Base-by-base conservation (phyloP, 2,329 filamentous ascomycete species). In the Karstenula rhodostoma region DNA sequence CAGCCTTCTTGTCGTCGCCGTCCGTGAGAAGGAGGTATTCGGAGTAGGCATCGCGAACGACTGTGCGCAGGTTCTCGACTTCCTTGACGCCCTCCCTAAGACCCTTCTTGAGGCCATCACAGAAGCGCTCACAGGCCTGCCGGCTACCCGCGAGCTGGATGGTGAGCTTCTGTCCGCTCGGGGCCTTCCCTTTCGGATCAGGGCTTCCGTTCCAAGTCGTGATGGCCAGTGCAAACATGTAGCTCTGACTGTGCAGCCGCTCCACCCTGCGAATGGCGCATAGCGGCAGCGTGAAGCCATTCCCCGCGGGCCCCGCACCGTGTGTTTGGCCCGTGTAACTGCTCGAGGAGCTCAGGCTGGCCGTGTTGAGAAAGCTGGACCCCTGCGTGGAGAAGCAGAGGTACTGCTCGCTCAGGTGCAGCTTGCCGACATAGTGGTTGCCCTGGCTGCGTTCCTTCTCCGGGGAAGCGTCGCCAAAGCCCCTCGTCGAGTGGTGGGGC, bases 361-460 rank as follows among this genome's bases (percentile, higher is more conserved):
- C 90, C 0, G 90, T 89, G 64, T 89, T 89, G 44, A 92, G 79
- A 79, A 97, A 97, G 81, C 93, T 96, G 10, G 93, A 91, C 17
- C 92, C 89, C 55, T 95, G 92, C 8, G 95, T 97, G 0, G 94
- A 97, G 83, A 99, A 99, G 84, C 94, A 98, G 70, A 99, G 88
- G 80, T 91, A 99, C 69, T 91, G 87, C 81, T 99, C 94, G 77
- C 93, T 97, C 65, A 99, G 83, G 77, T 99, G 94, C 55, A 99
- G 86, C 78, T 94, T 94, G 53, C 95, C 95, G 25, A 90, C 89
- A 82, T 99, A 98, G 75, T 94, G 91, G 80, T 91, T 96, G 68
- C 93, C 92, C 69, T 87, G 85, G 59, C 86, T 84, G 67, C 87
- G 86, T 65, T 89, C 86, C 77, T 89, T 89, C 69, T 92, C 91